Evolutionary conservation across 2,329 filamentous ascomycete species (phyloP).

Genomic region (Colletotrichum eleusines): DNA sequence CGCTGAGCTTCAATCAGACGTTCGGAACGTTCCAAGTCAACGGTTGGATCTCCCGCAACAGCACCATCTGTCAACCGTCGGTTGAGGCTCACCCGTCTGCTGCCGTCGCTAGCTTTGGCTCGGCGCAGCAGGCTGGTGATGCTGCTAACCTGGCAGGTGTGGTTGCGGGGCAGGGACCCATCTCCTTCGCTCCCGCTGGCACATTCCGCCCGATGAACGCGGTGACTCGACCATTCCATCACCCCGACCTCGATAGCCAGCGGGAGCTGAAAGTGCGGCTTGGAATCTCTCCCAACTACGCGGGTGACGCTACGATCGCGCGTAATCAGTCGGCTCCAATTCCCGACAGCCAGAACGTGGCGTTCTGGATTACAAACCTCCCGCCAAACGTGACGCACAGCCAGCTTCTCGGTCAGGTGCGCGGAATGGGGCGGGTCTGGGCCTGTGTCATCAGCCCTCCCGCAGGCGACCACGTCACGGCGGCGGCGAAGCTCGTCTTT

Average conservation of each 20-base stretch:
- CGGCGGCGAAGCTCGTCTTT: conserved; percentile 64
- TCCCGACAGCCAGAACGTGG: conserved; percentile 58
- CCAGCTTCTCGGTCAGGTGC: conserved; percentile 59
- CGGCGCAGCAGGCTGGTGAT: background rate
- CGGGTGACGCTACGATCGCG: conserved; percentile 51
- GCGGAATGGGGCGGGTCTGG: conserved; percentile 63
- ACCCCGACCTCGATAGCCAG: conserved; percentile 15
- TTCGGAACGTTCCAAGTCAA: background rate
- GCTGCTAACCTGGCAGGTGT: background rate
- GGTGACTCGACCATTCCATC: conserved; percentile 7
- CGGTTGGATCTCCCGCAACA: background rate
- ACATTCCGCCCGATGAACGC: conserved; percentile 28
- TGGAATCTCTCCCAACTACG: conserved; percentile 53
- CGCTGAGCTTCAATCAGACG: background rate
- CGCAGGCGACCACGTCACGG: conserved; percentile 52
- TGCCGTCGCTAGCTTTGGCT: background rate
- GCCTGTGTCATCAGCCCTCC: conserved; percentile 65
- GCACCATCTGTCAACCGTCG: background rate
- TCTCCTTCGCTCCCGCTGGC: conserved; percentile 2
- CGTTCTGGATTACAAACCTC: conserved; percentile 66
- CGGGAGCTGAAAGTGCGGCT: conserved; percentile 18
- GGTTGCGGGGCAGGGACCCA: background rate
- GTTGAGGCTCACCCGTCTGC: background rate
- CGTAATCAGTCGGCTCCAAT: conserved; percentile 57
- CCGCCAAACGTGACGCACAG: conserved; percentile 56